Base-by-base conservation (phyloP, 257 asterid species). In the Galeopsis tetrahit region DNA sequence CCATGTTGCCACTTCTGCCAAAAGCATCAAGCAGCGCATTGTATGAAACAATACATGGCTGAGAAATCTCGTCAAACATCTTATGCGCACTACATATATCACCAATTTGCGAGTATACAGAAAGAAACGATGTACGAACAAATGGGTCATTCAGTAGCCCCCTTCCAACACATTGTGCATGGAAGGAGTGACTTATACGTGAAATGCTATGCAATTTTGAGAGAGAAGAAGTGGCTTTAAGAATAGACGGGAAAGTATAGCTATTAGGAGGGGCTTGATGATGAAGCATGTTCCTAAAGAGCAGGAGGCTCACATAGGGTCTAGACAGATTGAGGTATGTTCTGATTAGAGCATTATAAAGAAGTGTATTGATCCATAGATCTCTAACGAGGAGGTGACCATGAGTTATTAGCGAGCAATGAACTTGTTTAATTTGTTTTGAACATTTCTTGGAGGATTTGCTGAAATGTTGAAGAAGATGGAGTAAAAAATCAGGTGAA, bases 1-100 rank as follows among this genome's bases (percentile, higher is more conserved):
- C 84, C 89, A 91, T 83, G 61, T 83, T 81, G 57, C 95, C 91
- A 79, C 82, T 81, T 80, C 82, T 87, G 71, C 78, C 90, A 65
- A 82, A 87, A 28, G 89, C 91, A 78, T 85, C 93, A 68, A 93
- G 85, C 96, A 93, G 87, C 0, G 91, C 98, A 42, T 91, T 91
- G 39, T 42, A 63, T 0, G 88, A 86, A 67, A 85, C 91, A 10
- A 89, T 48, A 64, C 91, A 85, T 28, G 91, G 96, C 49, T 79
- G 85, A 44, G 80, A 67, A 33, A 94, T 84, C 60, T 91, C 97
- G 46, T 78, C 86, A 70, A 91, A 94, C 83, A 91, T 51, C 71
- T 83, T 89, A 56, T 67, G 33, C 9, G 90, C 97, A 70, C 90
- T 78, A 7, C 28, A 69, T 33, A 84, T 44, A 55, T 87, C 87